Evolutionary conservation across 2,329 filamentous ascomycete species (phyloP).

Genomic region (Colletotrichum sp.): DNA sequence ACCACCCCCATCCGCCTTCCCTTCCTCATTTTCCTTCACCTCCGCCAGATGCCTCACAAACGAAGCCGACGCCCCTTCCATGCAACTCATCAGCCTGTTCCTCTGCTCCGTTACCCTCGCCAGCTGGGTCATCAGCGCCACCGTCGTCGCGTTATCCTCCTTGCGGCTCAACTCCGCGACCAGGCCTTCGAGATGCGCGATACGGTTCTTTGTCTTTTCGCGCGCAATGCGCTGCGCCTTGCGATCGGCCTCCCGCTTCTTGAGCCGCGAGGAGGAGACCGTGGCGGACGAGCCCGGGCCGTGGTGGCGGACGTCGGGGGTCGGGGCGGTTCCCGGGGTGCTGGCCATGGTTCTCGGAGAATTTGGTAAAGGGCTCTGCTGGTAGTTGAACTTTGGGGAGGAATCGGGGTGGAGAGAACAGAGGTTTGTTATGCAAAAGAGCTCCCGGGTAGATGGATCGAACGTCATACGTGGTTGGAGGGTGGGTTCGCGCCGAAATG

Average conservation of each 20-base stretch:
- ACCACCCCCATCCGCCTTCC: neutral
- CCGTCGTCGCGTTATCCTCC: conserved; percentile 26
- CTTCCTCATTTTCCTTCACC: neutral
- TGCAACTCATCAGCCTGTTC: conserved; percentile 1
- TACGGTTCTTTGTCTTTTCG: conserved; percentile 34
- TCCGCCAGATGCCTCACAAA: neutral
- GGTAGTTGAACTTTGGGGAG: neutral
- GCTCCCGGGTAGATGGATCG: neutral
- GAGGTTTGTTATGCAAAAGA: neutral
- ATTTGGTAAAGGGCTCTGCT: neutral
- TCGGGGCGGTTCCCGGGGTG: neutral
- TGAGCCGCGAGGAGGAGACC: conserved; percentile 17
- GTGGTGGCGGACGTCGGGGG: neutral
- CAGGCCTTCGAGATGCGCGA: conserved; percentile 31
- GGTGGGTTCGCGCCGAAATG: neutral
- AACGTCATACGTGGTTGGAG: neutral
- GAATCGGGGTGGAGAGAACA: neutral
- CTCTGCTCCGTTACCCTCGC: conserved; percentile 29
- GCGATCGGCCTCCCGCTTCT: conserved; percentile 36
- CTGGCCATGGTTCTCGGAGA: neutral
- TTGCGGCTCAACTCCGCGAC: conserved; percentile 28
- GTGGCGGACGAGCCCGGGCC: neutral
- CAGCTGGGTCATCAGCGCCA: conserved; percentile 27
- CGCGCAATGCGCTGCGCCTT: conserved; percentile 33
- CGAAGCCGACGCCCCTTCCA: neutral